These are phyloP conservation scores for Botrytis fragariae DNA, from an alignment of 2,329 filamentous ascomycete genomes.

Conservation along the genomic window DNA sequence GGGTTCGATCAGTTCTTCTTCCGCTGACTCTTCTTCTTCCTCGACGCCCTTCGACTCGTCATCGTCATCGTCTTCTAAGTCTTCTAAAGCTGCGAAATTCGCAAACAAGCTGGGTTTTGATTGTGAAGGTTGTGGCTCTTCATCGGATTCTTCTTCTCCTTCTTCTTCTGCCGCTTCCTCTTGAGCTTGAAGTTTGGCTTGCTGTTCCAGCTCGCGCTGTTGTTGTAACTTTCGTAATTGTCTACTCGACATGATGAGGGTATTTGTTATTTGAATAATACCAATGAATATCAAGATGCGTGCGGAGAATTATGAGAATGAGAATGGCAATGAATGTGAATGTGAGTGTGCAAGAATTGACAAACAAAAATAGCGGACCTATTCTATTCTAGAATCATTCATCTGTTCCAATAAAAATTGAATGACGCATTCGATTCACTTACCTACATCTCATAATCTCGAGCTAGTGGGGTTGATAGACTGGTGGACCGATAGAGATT, in stretches of 20 bases:
- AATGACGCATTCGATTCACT: not conserved
- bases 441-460: not conserved
- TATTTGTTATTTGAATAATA: not conserved
- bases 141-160: slow-evolving; percentile 36
- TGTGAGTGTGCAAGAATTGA: not conserved
- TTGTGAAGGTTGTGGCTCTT: slow-evolving; percentile 35
- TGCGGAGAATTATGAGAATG: not conserved
- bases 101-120: slow-evolving; percentile 53
- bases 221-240: slow-evolving; percentile 40
- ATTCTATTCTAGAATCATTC: not conserved
- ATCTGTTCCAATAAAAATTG: not conserved
- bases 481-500: not conserved
- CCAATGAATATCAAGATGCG: not conserved
- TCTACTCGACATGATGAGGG: slow-evolving; percentile 38
- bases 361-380: not conserved
- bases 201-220: slow-evolving; percentile 37
- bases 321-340: not conserved
- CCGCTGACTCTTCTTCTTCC: slow-evolving; percentile 37
- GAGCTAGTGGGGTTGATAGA: not conserved
- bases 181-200: slow-evolving; percentile 26
- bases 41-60: slow-evolving; percentile 36
- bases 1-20: slow-evolving; percentile 36
- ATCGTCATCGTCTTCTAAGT: slow-evolving; percentile 41
- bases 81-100: slow-evolving; percentile 47
- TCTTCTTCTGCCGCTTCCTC: slow-evolving; percentile 31